Percentiles rank a stretch among this genome's conserved stretches.
Evolutionary conservation across 1,284 basidiomycete species (phyloP).

Genomic region (Leccinum solheimii): DNA sequence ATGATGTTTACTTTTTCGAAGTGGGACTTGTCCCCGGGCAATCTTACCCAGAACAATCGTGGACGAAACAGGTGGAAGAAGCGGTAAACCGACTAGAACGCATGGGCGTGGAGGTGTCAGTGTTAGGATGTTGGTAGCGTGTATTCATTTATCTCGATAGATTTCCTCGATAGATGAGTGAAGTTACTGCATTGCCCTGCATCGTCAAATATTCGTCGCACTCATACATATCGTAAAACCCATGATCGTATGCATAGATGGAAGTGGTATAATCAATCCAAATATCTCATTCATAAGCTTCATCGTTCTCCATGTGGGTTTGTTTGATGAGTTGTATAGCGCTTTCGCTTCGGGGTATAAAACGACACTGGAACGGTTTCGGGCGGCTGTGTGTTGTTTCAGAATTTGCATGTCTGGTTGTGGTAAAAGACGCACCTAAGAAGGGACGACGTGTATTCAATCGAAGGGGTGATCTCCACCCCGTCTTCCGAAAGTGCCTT

Average conservation of each 20-base stretch:
- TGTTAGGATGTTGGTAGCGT: constrained; percentile 48
- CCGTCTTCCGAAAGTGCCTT: constrained; percentile 45
- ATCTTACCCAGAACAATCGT: constrained; percentile 12
- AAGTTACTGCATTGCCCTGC: not conserved
- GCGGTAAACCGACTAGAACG: constrained; percentile 18
- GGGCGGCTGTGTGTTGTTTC: constrained; percentile 40
- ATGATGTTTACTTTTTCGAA: constrained; percentile 62
- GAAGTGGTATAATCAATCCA: not conserved
- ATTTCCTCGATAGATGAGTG: not conserved
- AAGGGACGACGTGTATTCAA: constrained; percentile 43
- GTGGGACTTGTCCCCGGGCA: constrained; percentile 29
- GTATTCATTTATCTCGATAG: not conserved
- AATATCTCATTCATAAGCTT: not conserved
- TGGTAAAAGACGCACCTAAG: constrained; percentile 40
- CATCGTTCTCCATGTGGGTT: not conserved
- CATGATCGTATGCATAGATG: not conserved
- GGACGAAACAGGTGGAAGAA: constrained; percentile 24
- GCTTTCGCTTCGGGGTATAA: constrained; percentile 40
- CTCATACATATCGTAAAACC: not conserved
- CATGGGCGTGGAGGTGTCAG: constrained; percentile 22
- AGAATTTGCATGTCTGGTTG: not conserved
- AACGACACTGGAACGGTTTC: constrained; percentile 44
- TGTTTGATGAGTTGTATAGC: constrained; percentile 27
- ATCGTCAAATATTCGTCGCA: constrained; percentile 1
- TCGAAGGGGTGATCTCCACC: constrained; percentile 39